Base-by-base conservation (phyloP, 2,329 filamentous ascomycete species). In the Penicillium sclerotigenum region DNA sequence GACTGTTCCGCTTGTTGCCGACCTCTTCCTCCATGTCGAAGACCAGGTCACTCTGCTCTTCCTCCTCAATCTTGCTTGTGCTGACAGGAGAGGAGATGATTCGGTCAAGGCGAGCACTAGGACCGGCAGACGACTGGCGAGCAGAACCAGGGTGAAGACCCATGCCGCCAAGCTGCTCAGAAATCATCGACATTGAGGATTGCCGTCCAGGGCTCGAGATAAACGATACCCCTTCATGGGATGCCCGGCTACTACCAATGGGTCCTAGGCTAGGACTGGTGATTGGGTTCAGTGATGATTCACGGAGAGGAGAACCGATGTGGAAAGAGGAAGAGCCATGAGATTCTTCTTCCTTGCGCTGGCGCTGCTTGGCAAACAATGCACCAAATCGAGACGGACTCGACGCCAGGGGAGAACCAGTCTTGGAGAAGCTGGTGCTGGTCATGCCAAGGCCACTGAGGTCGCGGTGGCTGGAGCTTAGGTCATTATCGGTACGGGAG, bases 231-330 rank as follows among this genome's bases (percentile, higher is more conserved):
- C 76, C 71, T 58, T 82, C 80, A 31, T 77, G 77, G 8, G 78
- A 75, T 3, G 73, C 65, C 13, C 79, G 76, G 60, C 75, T 76
- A 61, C 75, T 76, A 48, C 75, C 74, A 36, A 81, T 79, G 40
- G 81, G 78, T 16, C 80, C 78, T 16, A 83, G 63, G 24, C 76
- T 76, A n/a, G 80, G 80, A 58, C 77, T 82, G 26, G 75, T 77
- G 45, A 72, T 77, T 43, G 77, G 72, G 61, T 80, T 77, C 34
- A 83, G 69, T 7, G 79, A 80, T 2, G 83, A 84, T 66, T 87
- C 85, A 48, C 85, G 83, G 0, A 88, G 79, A 10, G 86, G 86
- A 3, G 86, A 88, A 36, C 86, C 86, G 42, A 88, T 80, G 65
- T 86, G 83, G 42, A 83, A 82, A 52, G 84, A 80, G 1, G 79